Evolutionary conservation across 1,139 yeast species (phyloP).

Genomic region (Torulaspora pretoriensis): DNA sequence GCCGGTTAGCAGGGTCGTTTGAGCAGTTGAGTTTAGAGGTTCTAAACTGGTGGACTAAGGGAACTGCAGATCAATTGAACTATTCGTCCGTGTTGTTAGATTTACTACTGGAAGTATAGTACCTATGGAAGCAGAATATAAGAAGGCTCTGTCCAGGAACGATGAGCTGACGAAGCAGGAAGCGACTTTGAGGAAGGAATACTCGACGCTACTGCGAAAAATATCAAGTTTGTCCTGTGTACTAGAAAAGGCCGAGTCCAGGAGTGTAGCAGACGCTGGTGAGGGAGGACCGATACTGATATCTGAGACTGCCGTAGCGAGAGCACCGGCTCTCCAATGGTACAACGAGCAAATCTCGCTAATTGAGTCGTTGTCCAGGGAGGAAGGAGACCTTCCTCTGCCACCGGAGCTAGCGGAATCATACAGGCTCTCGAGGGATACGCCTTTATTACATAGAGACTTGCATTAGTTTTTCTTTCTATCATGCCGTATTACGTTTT

Average conservation of each 20-base stretch:
- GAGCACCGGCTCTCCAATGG: constrained; percentile 29
- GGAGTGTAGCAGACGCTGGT: constrained; percentile 5
- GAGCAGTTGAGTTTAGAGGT: background rate
- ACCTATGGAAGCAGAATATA: constrained; percentile 12
- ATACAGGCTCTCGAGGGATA: constrained; percentile 27
- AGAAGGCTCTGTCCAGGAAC: constrained; percentile 25
- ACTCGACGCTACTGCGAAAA: constrained; percentile 34
- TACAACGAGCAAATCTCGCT: constrained; percentile 27
- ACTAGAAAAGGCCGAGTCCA: constrained; percentile 24
- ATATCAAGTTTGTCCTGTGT: constrained; percentile 30
- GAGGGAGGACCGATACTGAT: constrained; percentile 15
- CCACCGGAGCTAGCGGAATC: constrained; percentile 30
- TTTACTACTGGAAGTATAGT: too few species aligned
- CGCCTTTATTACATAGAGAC: constrained; percentile 29
- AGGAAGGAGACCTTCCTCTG: constrained; percentile 19
- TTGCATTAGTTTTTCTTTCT: constrained; percentile 27
- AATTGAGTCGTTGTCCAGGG: constrained; percentile 12
- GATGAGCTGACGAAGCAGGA: constrained; percentile 35
- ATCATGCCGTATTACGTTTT: constrained; percentile 46
- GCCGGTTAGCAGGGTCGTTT: too few species aligned
- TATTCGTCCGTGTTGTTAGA: background rate
- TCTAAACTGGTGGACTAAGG: too few species aligned
- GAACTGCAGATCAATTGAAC: background rate
- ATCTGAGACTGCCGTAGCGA: constrained; percentile 19
- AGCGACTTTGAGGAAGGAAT: constrained; percentile 29